Conservation (phyloP, 106 monocot species). For the Cymbidium sinense region DNA sequence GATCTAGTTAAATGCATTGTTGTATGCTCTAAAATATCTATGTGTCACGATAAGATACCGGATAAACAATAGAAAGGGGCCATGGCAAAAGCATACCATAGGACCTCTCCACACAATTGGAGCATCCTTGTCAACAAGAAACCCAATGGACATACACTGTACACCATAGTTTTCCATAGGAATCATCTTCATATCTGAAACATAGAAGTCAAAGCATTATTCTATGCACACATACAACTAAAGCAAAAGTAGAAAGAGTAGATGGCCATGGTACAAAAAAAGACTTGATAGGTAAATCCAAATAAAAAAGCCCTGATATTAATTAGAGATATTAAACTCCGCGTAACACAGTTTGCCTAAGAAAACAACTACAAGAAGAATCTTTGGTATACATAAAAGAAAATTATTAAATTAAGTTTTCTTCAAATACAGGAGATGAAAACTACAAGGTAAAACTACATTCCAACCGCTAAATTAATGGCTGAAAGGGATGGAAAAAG, state of each 20-base stretch:
- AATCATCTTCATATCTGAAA: constrained; percentile 87
- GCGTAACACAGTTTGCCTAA: background rate
- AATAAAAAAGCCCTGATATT: background rate
- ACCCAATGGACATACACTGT: constrained; percentile 96
- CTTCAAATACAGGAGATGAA: background rate
- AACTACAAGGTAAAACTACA: background rate
- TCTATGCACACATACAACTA: background rate
- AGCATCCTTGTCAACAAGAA: constrained; percentile 94
- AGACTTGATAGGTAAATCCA: background rate
- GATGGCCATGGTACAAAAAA: background rate
- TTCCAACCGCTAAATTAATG: background rate
- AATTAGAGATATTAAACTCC: background rate
- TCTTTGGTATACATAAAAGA: background rate
- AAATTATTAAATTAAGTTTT: background rate
- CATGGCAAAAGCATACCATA: constrained; percentile 56
- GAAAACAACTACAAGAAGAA: background rate
- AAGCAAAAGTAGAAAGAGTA: background rate
- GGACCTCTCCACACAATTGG: constrained; percentile 99
- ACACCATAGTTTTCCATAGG: constrained; percentile 92
- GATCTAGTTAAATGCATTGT: too few relatives aligned
- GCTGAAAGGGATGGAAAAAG: too few relatives aligned
- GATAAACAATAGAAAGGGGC: background rate
- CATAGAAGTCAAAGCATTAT: background rate
- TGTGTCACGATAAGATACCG: background rate
- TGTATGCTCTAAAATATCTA: too few relatives aligned